phyloP scores from a whole-genome alignment of 2,329 filamentous ascomycete species.

The Simplicillium aogashimaense region DNA sequence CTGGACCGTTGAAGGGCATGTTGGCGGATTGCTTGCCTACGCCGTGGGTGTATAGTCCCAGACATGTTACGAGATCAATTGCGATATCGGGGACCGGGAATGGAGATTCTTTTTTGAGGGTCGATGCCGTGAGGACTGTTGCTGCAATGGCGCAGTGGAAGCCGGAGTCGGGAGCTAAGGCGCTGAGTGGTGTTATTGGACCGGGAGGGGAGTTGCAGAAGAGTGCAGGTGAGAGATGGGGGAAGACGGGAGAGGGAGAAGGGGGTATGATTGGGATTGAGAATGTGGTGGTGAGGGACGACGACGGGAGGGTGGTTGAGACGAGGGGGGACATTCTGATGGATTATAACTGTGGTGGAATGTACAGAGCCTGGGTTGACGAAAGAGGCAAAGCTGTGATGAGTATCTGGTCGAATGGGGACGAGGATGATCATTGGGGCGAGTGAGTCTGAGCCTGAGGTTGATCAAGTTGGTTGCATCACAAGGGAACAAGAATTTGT shows the following conservation, averaged over 20 bases:
- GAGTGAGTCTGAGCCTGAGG: too few relatives aligned
- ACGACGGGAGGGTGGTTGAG: conserved; percentile 28
- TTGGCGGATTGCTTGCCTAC: conserved; percentile 52
- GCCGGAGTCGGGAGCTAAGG: conserved; percentile 38
- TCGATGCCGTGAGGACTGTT: conserved; percentile 60
- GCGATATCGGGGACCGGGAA: conserved; percentile 76
- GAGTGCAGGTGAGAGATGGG: conserved; percentile 67
- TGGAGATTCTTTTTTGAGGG: conserved; percentile 75
- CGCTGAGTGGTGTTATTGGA: conserved; percentile 58
- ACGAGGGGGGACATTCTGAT: conserved; percentile 48
- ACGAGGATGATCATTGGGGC: conserved; percentile 9
- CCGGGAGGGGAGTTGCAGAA: conserved; percentile 62
- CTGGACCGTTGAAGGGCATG: conserved; percentile 33
- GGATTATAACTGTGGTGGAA: conserved; percentile 78
- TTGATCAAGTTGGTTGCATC: too few relatives aligned
- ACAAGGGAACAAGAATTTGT: too few relatives aligned
- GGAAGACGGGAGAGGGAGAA: conserved; percentile 64
- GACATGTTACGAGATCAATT: conserved; percentile 28
- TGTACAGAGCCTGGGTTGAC: conserved; percentile 75
- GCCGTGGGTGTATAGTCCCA: conserved; percentile 28
- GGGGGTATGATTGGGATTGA: conserved; percentile 83
- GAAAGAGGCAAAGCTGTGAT: conserved; percentile 46
- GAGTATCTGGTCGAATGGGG: conserved; percentile 27
- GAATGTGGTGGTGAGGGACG: conserved; percentile 35
- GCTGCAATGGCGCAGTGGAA: conserved; percentile 63